Evolutionary conservation across 192 early-diverging fungal species (phyloP).

Genomic region (Spinellus fusiger): DNA sequence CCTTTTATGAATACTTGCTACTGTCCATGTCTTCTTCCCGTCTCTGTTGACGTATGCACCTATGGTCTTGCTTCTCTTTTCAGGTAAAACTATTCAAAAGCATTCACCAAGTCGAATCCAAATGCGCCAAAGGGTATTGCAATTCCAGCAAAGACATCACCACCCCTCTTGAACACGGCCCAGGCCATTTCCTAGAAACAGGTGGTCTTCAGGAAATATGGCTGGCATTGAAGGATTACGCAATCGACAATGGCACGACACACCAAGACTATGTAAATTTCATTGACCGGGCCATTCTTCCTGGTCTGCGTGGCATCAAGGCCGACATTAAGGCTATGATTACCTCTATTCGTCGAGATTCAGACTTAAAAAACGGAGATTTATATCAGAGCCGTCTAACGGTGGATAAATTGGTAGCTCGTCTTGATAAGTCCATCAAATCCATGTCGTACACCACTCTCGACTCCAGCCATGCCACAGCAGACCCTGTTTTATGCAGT

Average conservation of each 20-base stretch:
- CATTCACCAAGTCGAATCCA: conserved; percentile 11
- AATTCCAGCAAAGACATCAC: conserved; percentile 1
- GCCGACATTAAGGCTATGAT: conserved; percentile 17
- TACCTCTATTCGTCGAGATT: conserved; percentile 9
- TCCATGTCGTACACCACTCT: too few relatives aligned
- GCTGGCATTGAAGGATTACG: conserved; percentile 16
- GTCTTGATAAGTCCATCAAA: conserved; percentile 12
- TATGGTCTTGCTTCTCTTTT: background rate
- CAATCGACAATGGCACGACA: conserved; percentile 10
- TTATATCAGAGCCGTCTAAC: conserved; percentile 18
- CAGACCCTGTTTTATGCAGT: conserved; percentile 21
- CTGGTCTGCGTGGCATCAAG: conserved; percentile 15
- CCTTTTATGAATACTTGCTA: too few relatives aligned
- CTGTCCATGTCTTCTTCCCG: too few relatives aligned
- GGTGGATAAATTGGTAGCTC: conserved; percentile 6
- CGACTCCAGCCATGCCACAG: too few relatives aligned
- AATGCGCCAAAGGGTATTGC: conserved; percentile 7
- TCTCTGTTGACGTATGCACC: too few relatives aligned
- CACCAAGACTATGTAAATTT: conserved; percentile 20
- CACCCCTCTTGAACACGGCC: conserved; percentile 7
- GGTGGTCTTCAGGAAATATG: conserved; percentile 31
- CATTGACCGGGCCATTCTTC: conserved; percentile 11
- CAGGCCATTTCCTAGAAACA: conserved; percentile 16
- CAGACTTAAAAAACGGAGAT: conserved; percentile 3
- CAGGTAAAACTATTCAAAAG: conserved; percentile 25